Base-by-base conservation (phyloP, 2,329 filamentous ascomycete genomes). In the Fusarium verticillioides region DNA sequence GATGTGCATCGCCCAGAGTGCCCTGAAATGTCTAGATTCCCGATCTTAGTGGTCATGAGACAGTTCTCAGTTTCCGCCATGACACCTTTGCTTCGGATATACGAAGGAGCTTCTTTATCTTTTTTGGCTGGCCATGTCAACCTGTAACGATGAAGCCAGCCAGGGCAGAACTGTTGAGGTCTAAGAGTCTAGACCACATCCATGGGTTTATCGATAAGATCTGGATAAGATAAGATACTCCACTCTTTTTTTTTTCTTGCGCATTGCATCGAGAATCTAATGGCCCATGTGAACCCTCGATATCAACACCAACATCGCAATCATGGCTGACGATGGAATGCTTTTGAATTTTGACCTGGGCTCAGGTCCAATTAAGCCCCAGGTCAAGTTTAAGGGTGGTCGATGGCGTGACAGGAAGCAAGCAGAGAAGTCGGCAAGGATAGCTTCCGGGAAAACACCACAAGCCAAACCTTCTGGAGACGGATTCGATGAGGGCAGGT, bases 301-400 rank as follows among this genome's bases (percentile, higher is more conserved):
- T 68, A 70, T 39, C 42, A 63, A 66, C 70, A 59, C 54, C 59
- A 64, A 52, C 67, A 67, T 56, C 56, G 60, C 68, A 61, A 73
- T 42, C 69, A 98, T 98, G 95, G 94, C 94, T 58, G 95, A 98
- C 85, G 94, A 97, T 91, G 95, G 95, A 76, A 93, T 99, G 90
- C 89, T 98, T 64, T 86, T 98, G 80, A 98, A 98, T 78, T 98
- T 98, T 81, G 91, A 94, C 77, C 85, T 97, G 64, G 88, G 90
- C 34, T 91, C 94, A 69, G 88, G 85, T 23, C 88, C 92, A 18
- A 81, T 94, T 60, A 87, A 91, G 68, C 86, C 88, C 10, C 84
- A 88, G 60, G 85, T 88, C 69, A 90, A 87, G 75, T 94, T 97
- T 82, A 96, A 93, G 81, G 96, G 96, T 75, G 96, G 96, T n/a